A percentile compares a stretch with the other conserved stretches of the same genome.
Conservation (phyloP, 2,329 filamentous ascomycete genomes). For the Cytospora leucostoma region DNA sequence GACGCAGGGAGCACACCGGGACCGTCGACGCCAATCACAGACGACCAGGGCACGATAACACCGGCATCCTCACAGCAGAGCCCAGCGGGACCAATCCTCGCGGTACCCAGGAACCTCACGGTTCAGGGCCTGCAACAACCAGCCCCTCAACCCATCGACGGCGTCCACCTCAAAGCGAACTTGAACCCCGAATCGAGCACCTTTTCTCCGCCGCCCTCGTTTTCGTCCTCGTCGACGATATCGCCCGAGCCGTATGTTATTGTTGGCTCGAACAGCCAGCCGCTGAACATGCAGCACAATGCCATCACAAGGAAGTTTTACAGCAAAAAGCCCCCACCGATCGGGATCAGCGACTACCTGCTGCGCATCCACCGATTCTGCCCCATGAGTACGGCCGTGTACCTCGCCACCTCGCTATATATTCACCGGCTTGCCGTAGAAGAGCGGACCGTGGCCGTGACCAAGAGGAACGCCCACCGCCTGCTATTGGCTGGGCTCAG, state of each 20-base stretch:
- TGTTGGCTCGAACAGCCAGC: conserved; percentile 69
- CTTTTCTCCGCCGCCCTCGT: conserved; percentile 32
- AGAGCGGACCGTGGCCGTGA: conserved; percentile 78
- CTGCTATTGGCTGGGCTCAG: conserved; percentile 80
- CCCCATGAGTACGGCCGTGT: conserved; percentile 90
- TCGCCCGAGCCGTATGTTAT: conserved; percentile 57
- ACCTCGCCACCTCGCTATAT: conserved; percentile 85
- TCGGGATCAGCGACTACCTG: conserved; percentile 82
- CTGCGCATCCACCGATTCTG: conserved; percentile 86
- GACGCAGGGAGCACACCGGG: conserved; percentile 29
- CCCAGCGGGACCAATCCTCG: conserved; percentile 6
- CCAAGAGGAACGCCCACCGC: conserved; percentile 81
- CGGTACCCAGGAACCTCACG: conserved; percentile 22
- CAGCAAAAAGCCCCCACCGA: conserved; percentile 81
- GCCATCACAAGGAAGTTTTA: conserved; percentile 92
- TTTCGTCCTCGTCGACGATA: conserved; percentile 33
- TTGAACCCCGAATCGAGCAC: conserved; percentile 29
- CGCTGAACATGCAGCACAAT: conserved; percentile 75
- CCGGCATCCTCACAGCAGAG: conserved; percentile 19
- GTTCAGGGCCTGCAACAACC: conserved; percentile 26
- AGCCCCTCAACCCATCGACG: conserved; percentile 47
- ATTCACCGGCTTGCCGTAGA: conserved; percentile 79
- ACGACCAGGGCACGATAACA: conserved; percentile 8
- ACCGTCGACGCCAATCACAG: conserved; percentile 13
- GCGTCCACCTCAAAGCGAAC: conserved; percentile 51